phyloP scores from a whole-genome alignment of 257 asterid genomes.

The Jacaranda mimosifolia region DNA sequence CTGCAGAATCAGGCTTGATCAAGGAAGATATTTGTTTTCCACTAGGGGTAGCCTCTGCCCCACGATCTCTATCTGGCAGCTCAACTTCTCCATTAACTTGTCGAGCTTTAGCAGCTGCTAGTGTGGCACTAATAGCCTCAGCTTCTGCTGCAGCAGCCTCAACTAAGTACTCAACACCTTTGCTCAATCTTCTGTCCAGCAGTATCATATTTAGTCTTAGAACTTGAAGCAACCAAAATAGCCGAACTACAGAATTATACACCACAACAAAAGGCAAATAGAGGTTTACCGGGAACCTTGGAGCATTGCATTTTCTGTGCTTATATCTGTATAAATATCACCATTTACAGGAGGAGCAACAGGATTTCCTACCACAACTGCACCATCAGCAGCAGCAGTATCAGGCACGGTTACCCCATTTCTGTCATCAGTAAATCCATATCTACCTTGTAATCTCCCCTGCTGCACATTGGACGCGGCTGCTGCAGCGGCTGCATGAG shows the following conservation, averaged over 20 bases:
- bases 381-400: slow-evolving; percentile 72
- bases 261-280: slow-evolving; percentile 29
- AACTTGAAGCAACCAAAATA: slow-evolving; percentile 35
- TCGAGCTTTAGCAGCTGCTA: slow-evolving; percentile 99
- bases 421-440: slow-evolving; percentile 71
- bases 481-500: slow-evolving; percentile 97
- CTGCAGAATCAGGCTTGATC: slow-evolving; percentile 87
- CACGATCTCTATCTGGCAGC: slow-evolving; percentile 93
- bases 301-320: slow-evolving; percentile 88
- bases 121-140: slow-evolving; percentile 92
- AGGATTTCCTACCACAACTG: slow-evolving; percentile 92
- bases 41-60: slow-evolving; percentile 97
- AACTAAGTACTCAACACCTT: slow-evolving; percentile 95
- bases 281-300: slow-evolving; percentile 77
- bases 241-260: slow-evolving; percentile 10
- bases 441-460: slow-evolving; percentile 78
- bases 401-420: slow-evolving; percentile 60
- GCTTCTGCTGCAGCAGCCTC: slow-evolving; percentile 99
- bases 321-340: slow-evolving; percentile 87
- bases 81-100: slow-evolving; percentile 95
- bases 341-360: slow-evolving; percentile 97
- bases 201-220: slow-evolving; percentile 33
- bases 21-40: slow-evolving; percentile 79
- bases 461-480: slow-evolving; percentile 68
- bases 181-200: slow-evolving; percentile 70